Evolutionary conservation across 2,329 filamentous ascomycete species (phyloP).

Genomic region (Pezicula carpinea): DNA sequence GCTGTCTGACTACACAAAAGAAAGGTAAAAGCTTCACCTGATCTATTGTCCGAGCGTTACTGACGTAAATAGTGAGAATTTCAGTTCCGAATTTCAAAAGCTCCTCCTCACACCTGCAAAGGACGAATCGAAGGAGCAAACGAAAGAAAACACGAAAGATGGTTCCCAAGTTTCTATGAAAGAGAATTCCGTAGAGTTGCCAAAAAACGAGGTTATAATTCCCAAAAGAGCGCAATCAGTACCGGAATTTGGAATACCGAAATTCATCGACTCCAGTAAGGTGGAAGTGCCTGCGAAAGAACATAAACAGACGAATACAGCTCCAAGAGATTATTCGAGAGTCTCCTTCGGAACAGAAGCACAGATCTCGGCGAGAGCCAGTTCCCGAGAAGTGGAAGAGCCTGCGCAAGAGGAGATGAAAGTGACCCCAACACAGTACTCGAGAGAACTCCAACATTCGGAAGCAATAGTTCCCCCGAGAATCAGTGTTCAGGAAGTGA

Average conservation of each 20-base stretch:
- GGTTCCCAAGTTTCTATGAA: background rate
- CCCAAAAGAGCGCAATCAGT: background rate
- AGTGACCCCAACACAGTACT: background rate
- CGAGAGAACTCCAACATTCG: background rate
- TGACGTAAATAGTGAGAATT: conserved; percentile 8
- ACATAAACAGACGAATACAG: background rate
- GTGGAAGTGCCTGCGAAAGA: background rate
- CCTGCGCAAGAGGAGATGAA: conserved; percentile 2
- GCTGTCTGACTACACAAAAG: conserved; percentile 12
- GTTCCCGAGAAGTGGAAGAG: background rate
- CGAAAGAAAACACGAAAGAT: conserved; percentile 2
- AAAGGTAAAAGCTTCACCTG: conserved; percentile 7
- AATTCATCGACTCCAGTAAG: background rate
- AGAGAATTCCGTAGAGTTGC: background rate
- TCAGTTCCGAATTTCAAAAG: conserved; percentile 3
- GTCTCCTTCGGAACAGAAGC: background rate
- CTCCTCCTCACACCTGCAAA: background rate
- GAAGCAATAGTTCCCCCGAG: background rate
- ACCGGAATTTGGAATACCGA: background rate
- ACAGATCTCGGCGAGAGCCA: background rate
- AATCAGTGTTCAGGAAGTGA: background rate
- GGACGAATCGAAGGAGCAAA: background rate
- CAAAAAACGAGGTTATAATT: conserved; percentile 1
- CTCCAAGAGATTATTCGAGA: background rate
- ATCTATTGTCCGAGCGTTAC: background rate